These are phyloP conservation scores for Hevea brasiliensis DNA, from an alignment of 345 rosid species.

Conservation along the genomic window DNA sequence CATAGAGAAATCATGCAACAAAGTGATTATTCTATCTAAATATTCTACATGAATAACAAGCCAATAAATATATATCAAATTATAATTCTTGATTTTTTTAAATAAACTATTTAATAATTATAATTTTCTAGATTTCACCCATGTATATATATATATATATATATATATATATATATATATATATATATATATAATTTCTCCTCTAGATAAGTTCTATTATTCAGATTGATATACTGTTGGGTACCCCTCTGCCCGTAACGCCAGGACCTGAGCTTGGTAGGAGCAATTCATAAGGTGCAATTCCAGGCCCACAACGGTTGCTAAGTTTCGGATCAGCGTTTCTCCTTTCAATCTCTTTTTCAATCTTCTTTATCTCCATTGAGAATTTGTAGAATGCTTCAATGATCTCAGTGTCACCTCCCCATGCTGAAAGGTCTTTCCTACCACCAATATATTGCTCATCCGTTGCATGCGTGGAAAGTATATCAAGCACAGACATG, in stretches of 20 bases:
- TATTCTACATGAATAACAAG: too few relatives aligned
- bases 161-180: too few relatives aligned
- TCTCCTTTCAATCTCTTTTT: slow-evolving; percentile 78
- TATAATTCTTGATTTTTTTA: too few relatives aligned
- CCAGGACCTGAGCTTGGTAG: slow-evolving; percentile 91
- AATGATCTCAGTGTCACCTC: slow-evolving; percentile 65
- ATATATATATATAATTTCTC: too few relatives aligned
- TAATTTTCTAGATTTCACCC: too few relatives aligned
- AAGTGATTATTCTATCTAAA: too few relatives aligned
- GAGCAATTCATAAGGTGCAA: slow-evolving; percentile 79
- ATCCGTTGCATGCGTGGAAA: slow-evolving; percentile 82
- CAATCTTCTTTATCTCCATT: slow-evolving; percentile 60
- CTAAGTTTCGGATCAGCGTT: slow-evolving; percentile 54
- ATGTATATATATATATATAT: too few relatives aligned
- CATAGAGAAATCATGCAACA: too few relatives aligned
- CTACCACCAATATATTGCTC: slow-evolving; percentile 91
- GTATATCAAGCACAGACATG: slow-evolving; percentile 87
- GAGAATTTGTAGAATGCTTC: slow-evolving; percentile 75
- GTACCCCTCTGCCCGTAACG: slow-evolving; percentile 92
- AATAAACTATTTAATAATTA: too few relatives aligned
- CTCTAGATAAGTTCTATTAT: too few relatives aligned
- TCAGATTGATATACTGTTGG: slow-evolving; percentile 88
- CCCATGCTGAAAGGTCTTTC: slow-evolving; percentile 72
- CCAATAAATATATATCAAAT: too few relatives aligned
- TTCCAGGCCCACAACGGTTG: slow-evolving; percentile 90